Conservation (phyloP, 495 filamentous ascomycete species). For the Aspergillus steynii region DNA sequence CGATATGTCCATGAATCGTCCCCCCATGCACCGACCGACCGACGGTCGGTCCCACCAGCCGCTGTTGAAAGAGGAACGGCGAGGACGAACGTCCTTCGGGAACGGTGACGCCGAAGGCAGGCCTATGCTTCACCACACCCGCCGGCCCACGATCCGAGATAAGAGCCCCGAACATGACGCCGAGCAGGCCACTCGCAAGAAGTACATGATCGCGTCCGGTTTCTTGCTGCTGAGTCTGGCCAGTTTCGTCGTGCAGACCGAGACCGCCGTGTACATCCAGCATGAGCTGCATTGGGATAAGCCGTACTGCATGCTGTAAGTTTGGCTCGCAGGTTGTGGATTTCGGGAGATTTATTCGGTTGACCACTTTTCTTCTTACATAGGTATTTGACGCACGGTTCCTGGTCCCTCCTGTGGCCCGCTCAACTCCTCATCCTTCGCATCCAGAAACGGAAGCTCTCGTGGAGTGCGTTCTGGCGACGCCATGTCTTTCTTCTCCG, state of each 20-base stretch:
- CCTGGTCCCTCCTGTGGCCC: slow-evolving; percentile 88
- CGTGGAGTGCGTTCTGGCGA: slow-evolving; percentile 87
- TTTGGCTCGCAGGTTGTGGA: slow-evolving; percentile 10
- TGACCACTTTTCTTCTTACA: neutral
- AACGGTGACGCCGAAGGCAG: slow-evolving; percentile 39
- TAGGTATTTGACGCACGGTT: slow-evolving; percentile 90
- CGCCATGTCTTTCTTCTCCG: slow-evolving; percentile 72
- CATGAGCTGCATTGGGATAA: slow-evolving; percentile 89
- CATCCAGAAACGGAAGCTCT: slow-evolving; percentile 65
- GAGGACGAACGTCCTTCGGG: slow-evolving; percentile 43
- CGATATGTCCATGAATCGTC: slow-evolving; percentile 46
- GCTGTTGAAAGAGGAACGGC: slow-evolving; percentile 56
- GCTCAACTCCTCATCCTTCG: slow-evolving; percentile 78
- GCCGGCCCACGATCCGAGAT: slow-evolving; percentile 62
- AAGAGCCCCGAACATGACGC: slow-evolving; percentile 58
- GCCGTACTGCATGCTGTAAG: slow-evolving; percentile 95
- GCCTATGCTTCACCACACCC: slow-evolving; percentile 45
- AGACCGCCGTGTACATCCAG: slow-evolving; percentile 92
- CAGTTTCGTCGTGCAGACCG: slow-evolving; percentile 86
- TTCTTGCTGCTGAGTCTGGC: slow-evolving; percentile 80
- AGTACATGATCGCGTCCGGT: slow-evolving; percentile 81
- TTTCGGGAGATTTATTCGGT: neutral
- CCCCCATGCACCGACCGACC: slow-evolving; percentile 48
- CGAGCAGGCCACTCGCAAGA: slow-evolving; percentile 65
- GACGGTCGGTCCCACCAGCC: slow-evolving; percentile 56